Evolutionary conservation across 768 basidiomycete species (phyloP).

Genomic region (Suillus cothurnatus): DNA sequence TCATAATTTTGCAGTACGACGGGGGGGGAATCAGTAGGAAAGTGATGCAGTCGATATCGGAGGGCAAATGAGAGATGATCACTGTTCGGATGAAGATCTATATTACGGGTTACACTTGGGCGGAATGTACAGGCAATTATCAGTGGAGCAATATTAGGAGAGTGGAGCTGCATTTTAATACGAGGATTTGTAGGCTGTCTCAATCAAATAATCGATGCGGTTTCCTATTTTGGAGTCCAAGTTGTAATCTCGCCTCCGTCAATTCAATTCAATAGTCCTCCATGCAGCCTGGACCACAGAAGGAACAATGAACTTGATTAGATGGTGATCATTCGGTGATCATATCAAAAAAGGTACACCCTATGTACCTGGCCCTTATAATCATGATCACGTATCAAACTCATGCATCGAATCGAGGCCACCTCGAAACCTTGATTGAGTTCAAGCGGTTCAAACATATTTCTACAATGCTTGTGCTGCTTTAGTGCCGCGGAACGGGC

Average conservation of each 20-base stretch:
- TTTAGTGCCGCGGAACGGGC: background rate
- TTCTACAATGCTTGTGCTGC: background rate
- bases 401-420: background rate
- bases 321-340: background rate
- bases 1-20: slow-evolving; percentile 47
- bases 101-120: background rate
- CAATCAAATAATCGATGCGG: slow-evolving; percentile 32
- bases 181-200: background rate
- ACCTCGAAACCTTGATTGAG: background rate
- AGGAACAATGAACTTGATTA: slow-evolving; percentile 15
- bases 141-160: slow-evolving; percentile 11
- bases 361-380: background rate
- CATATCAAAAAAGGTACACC: slow-evolving; percentile 1
- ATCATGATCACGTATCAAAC: background rate
- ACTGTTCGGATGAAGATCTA: background rate
- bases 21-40: background rate
- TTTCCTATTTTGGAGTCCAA: slow-evolving; percentile 26
- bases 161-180: slow-evolving; percentile 13
- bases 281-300: slow-evolving; percentile 1
- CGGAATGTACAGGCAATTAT: background rate
- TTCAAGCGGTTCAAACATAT: background rate
- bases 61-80: slow-evolving; percentile 13
- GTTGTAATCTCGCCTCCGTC: background rate
- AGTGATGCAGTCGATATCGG: slow-evolving; percentile 5
- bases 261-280: background rate